A percentile compares a stretch with the other conserved stretches of the same genome.
Conservation (phyloP, 768 basidiomycete species). For the Lactifluus echinatus region DNA sequence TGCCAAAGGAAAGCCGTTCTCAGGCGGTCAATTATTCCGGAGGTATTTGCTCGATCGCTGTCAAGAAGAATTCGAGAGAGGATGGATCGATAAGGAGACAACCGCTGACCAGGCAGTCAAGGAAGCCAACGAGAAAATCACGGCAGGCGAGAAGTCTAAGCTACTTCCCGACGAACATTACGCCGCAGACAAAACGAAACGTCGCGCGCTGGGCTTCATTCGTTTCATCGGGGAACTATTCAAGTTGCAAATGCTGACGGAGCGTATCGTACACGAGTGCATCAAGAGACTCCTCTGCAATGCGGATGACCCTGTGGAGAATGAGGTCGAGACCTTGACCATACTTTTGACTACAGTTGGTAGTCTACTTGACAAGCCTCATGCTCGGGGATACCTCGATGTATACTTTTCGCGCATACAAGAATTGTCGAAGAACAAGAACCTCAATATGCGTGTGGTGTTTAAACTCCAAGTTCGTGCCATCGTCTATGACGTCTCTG, state of each 20-base stretch:
- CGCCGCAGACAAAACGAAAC: slow-evolving; percentile 92
- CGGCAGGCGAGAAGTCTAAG: slow-evolving; percentile 46
- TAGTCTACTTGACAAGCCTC: slow-evolving; percentile 65
- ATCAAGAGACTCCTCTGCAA: slow-evolving; percentile 92
- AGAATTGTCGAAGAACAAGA: slow-evolving; percentile 62
- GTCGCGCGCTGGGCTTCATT: slow-evolving; percentile 92
- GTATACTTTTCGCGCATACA: slow-evolving; percentile 91
- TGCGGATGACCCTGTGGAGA: slow-evolving; percentile 92
- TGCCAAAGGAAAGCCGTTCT: slow-evolving; percentile 73
- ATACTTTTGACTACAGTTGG: slow-evolving; percentile 92
- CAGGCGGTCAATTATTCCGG: slow-evolving; percentile 90
- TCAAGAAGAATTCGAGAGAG: slow-evolving; percentile 95
- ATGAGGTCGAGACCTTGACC: slow-evolving; percentile 94
- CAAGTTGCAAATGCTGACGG: slow-evolving; percentile 96
- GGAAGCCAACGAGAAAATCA: slow-evolving; percentile 29
- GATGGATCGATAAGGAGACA: slow-evolving; percentile 84
- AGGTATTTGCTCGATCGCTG: slow-evolving; percentile 95
- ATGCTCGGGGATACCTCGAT: slow-evolving; percentile 79
- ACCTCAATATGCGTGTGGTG: slow-evolving; percentile 79
- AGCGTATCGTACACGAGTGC: slow-evolving; percentile 98
- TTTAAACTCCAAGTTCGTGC: slow-evolving; percentile 86
- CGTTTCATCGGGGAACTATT: slow-evolving; percentile 98
- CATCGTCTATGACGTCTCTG: neutral
- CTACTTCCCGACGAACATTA: slow-evolving; percentile 95
- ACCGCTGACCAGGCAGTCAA: slow-evolving; percentile 73